Conservation (phyloP, 139 green algal genomes). For the Dunaliella sp. region DNA sequence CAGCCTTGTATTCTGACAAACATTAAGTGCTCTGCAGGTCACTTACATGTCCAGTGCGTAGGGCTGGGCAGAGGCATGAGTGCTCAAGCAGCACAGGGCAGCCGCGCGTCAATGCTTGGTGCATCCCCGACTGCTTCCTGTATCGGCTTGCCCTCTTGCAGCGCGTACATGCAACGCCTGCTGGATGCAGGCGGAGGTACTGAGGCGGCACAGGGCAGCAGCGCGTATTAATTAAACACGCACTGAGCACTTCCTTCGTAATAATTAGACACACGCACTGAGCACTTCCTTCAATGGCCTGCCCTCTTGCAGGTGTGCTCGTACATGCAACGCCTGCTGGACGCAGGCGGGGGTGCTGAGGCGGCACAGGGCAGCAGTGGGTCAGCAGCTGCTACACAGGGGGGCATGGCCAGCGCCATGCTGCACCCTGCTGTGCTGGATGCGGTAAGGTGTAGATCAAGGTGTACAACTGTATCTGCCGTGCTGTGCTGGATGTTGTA, state of each 20-base stretch:
- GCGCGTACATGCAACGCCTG: neutral
- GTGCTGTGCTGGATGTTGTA: constrained; percentile 10
- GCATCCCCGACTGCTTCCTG: neutral
- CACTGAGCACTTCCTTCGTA: neutral
- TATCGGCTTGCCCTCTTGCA: neutral
- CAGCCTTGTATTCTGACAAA: neutral
- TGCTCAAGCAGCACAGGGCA: too few species aligned
- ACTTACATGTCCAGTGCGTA: neutral
- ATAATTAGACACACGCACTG: neutral
- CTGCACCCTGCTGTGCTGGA: constrained; percentile 17
- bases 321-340: neutral
- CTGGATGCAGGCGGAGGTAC: neutral
- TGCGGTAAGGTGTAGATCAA: neutral
- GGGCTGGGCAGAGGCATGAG: neutral
- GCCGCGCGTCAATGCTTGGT: too few species aligned
- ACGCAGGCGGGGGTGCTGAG: neutral
- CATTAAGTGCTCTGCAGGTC: neutral
- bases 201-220: neutral
- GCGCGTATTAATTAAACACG: neutral
- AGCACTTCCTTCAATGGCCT: neutral
- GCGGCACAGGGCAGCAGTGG: neutral
- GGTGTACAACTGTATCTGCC: too few species aligned
- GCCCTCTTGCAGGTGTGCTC: neutral
- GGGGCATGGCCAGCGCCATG: neutral
- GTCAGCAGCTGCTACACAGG: neutral